phyloP scores from a whole-genome alignment of 192 early-diverging fungal genomes.

The Podila verticillata region DNA sequence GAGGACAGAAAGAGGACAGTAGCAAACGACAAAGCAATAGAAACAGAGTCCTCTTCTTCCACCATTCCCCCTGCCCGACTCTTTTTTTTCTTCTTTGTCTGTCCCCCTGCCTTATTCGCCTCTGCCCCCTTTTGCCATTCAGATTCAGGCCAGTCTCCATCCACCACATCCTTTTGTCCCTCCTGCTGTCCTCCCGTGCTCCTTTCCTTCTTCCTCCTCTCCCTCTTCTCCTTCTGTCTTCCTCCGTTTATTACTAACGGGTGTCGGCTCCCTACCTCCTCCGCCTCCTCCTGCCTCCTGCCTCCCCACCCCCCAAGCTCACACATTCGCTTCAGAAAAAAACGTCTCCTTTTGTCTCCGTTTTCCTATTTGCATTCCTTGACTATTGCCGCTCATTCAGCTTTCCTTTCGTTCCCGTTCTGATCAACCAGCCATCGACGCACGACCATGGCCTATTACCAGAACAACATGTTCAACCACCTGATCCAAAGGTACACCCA shows the following conservation, averaged over 20 bases:
- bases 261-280: neutral
- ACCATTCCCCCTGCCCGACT: neutral
- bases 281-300: neutral
- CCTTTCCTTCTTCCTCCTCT: neutral
- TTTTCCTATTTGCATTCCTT: too few relatives aligned
- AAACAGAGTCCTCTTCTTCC: too few relatives aligned
- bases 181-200: too few relatives aligned
- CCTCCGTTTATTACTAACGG: neutral
- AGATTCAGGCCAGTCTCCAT: neutral
- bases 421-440: neutral
- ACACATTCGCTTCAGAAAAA: too few relatives aligned
- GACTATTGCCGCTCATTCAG: too few relatives aligned
- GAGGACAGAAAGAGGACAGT: too few relatives aligned
- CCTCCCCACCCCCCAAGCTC: neutral
- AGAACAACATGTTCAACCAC: constrained; percentile 52
- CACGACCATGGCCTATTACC: constrained; percentile 28
- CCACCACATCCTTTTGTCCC: neutral
- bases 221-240: neutral
- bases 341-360: too few relatives aligned
- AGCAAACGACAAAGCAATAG: too few relatives aligned
- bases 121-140: neutral
- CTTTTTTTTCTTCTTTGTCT: neutral
- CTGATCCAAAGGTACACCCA: constrained; percentile 44
- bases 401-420: neutral
- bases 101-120: neutral